phyloP scores from a whole-genome alignment of 208 protist genomes.

The Trypanosomatidae sp. region DNA sequence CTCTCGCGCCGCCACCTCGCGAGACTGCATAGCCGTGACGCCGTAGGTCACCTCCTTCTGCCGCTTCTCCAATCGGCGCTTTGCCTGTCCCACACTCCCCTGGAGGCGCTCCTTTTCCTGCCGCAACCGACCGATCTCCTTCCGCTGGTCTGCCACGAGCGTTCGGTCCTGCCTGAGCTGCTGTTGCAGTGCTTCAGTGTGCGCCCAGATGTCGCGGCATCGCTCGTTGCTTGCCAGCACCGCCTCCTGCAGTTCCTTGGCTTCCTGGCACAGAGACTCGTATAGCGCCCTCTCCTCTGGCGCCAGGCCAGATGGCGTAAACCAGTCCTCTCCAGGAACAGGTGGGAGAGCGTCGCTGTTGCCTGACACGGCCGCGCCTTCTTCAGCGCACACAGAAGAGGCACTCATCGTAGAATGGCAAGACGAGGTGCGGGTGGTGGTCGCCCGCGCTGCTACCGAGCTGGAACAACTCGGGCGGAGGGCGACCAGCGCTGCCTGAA shows the following conservation, averaged over 20 bases:
- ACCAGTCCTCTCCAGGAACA: constrained; percentile 16
- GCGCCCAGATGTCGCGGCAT: constrained; percentile 34
- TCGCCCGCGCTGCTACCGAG: constrained; percentile 5
- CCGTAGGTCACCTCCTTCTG: constrained; percentile 76
- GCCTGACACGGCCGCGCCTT: background rate
- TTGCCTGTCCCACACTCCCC: constrained; percentile 18
- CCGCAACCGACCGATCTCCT: constrained; percentile 45
- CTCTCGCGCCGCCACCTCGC: constrained; percentile 35
- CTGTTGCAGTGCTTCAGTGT: constrained; percentile 26
- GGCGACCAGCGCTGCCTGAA: constrained; percentile 25
- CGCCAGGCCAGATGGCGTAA: constrained; percentile 27
- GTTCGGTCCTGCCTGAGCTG: constrained; percentile 66
- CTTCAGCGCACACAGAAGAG: constrained; percentile 1
- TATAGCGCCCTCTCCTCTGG: constrained; percentile 18
- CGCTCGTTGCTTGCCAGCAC: constrained; percentile 46
- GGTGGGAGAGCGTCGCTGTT: background rate
- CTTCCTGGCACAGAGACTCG: constrained; percentile 45
- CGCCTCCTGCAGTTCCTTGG: constrained; percentile 42
- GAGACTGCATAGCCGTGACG: constrained; percentile 47
- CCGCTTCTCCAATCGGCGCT: constrained; percentile 48
- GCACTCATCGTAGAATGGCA: constrained; percentile 3
- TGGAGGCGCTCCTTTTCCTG: constrained; percentile 33
- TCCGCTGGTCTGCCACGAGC: constrained; percentile 65
- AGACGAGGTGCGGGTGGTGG: constrained; percentile 12
- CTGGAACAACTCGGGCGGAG: constrained; percentile 17